Evolutionary conservation across 495 filamentous ascomycete species (phyloP).

Genomic region (Aspergillus coremiiformis): DNA sequence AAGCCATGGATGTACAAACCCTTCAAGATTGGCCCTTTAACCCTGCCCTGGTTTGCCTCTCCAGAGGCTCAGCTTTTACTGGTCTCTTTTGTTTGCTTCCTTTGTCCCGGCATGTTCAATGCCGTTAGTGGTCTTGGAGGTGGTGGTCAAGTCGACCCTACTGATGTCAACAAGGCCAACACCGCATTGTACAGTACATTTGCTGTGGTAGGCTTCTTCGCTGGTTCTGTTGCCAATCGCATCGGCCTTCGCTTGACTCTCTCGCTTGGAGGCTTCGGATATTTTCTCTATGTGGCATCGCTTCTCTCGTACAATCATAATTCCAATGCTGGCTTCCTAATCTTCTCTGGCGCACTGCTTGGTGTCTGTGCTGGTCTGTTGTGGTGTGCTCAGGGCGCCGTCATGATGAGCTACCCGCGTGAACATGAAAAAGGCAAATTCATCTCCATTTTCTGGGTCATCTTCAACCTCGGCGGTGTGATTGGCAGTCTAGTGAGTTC

Average conservation of each 20-base stretch:
- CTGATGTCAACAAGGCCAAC: slow-evolving; percentile 60
- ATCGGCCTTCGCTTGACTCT: slow-evolving; percentile 69
- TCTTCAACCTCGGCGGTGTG: slow-evolving; percentile 90
- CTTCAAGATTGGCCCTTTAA: slow-evolving; percentile 45
- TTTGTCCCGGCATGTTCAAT: slow-evolving; percentile 86
- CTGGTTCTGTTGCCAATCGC: slow-evolving; percentile 68
- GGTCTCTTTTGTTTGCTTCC: slow-evolving; percentile 79
- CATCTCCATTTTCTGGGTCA: slow-evolving; percentile 88
- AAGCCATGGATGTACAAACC: slow-evolving; percentile 65
- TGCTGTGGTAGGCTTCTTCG: slow-evolving; percentile 79
- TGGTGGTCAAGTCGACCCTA: slow-evolving; percentile 53
- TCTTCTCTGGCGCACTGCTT: slow-evolving; percentile 52
- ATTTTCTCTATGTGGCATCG: slow-evolving; percentile 72
- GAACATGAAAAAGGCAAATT: slow-evolving; percentile 80
- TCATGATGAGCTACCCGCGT: slow-evolving; percentile 91
- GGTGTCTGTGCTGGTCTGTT: slow-evolving; percentile 77
- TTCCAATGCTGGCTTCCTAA: slow-evolving; percentile 49
- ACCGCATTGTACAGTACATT: slow-evolving; percentile 78
- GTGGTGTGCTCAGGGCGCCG: slow-evolving; percentile 88
- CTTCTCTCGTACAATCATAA: slow-evolving; percentile 81
- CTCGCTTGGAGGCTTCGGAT: slow-evolving; percentile 76
- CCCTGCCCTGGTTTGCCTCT: slow-evolving; percentile 65
- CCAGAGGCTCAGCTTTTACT: slow-evolving; percentile 66
- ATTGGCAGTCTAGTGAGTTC: slow-evolving; percentile 69
- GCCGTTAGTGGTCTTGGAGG: slow-evolving; percentile 69